Percentiles rank a stretch among this genome's conserved stretches.
Conservation (phyloP, 1,284 basidiomycete genomes). For the Ganoderma boninense region DNA sequence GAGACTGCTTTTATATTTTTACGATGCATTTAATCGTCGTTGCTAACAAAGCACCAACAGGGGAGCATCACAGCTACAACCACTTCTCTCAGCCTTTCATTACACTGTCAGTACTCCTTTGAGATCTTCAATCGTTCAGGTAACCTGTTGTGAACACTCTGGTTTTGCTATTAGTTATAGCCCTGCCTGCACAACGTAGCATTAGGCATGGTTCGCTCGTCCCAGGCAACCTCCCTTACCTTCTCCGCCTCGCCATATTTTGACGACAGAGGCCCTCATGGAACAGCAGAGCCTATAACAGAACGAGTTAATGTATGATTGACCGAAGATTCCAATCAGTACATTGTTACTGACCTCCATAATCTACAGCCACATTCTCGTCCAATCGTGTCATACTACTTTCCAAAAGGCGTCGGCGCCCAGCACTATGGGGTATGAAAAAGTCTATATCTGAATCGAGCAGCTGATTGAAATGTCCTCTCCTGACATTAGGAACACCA, state of each 20-base stretch:
- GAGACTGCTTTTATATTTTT: conserved; percentile 8
- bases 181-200: not conserved
- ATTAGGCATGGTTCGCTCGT: conserved; percentile 48
- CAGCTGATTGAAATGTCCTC: not conserved
- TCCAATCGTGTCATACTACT: conserved; percentile 95
- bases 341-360: conserved; percentile 10
- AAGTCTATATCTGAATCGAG: not conserved
- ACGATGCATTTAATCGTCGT: not conserved
- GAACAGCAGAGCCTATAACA: conserved; percentile 76
- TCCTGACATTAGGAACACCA: conserved; percentile 79
- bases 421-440: conserved; percentile 91
- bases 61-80: not conserved
- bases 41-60: conserved; percentile 4
- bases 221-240: conserved; percentile 71
- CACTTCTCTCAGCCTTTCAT: not conserved
- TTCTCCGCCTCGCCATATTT: conserved; percentile 78
- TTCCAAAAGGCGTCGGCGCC: conserved; percentile 92
- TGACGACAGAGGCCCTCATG: conserved; percentile 71
- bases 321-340: too few species aligned
- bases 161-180: not conserved
- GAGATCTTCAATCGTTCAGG: not conserved
- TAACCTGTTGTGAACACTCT: not conserved
- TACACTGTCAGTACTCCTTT: not conserved
- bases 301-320: conserved; percentile 73
- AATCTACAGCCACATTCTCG: conserved; percentile 78